Evolutionary conservation across 2,329 filamentous ascomycete genomes (phyloP).

Genomic region (Aspergillus sp.): DNA sequence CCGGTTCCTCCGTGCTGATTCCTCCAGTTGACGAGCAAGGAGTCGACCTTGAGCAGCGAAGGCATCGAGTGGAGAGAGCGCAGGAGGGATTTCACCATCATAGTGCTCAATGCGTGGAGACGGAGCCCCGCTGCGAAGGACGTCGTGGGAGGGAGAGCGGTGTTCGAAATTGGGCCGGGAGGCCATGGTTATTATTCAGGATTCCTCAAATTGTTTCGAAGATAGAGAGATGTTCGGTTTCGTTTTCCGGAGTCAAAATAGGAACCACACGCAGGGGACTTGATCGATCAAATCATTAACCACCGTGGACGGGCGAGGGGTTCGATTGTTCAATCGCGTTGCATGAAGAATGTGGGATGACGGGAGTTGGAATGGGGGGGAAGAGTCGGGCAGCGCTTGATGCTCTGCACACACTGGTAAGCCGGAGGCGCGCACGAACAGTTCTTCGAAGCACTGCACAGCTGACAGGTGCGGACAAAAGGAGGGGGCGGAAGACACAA

Average conservation of each 20-base stretch:
- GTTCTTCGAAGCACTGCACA: not conserved
- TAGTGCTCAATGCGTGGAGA: slow-evolving; percentile 73
- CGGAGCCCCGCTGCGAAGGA: slow-evolving; percentile 57
- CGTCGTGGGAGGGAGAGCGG: slow-evolving; percentile 59
- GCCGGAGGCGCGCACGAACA: slow-evolving; percentile 3
- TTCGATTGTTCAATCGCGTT: slow-evolving; percentile 8
- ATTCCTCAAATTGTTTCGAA: slow-evolving; percentile 10
- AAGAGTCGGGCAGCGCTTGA: not conserved
- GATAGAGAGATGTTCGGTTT: slow-evolving; percentile 3
- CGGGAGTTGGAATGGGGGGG: not conserved
- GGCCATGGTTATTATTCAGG: slow-evolving; percentile 47
- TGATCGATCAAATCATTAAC: slow-evolving; percentile 18
- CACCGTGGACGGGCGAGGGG: slow-evolving; percentile 6
- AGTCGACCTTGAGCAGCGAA: slow-evolving; percentile 89
- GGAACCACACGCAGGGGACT: not conserved
- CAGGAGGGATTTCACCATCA: slow-evolving; percentile 76
- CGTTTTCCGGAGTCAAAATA: not conserved
- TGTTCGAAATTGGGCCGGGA: slow-evolving; percentile 61
- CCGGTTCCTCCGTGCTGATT: slow-evolving; percentile 70
- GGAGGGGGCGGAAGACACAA: slow-evolving; percentile 18
- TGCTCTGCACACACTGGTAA: slow-evolving; percentile 9
- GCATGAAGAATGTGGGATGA: slow-evolving; percentile 12
- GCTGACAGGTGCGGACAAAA: slow-evolving; percentile 6
- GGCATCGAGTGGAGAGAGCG: slow-evolving; percentile 90
- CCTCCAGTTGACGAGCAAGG: slow-evolving; percentile 82